Evolutionary conservation across 2,329 filamentous ascomycete species (phyloP).

Genomic region (Cladobotryum protrusum): DNA sequence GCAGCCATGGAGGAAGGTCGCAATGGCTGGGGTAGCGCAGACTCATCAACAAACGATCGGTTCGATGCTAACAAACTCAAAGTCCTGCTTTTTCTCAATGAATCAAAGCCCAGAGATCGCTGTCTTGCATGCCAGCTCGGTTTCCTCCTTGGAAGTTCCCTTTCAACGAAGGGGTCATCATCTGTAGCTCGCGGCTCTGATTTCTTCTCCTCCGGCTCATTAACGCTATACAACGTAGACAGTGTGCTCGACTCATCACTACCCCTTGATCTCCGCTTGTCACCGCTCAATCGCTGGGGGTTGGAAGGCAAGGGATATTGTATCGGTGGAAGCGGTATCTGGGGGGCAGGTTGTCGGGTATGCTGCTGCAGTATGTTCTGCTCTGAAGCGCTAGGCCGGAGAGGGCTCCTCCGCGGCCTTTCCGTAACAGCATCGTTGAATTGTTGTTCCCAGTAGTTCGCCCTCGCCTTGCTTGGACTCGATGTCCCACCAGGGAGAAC

Average conservation of each 20-base stretch:
- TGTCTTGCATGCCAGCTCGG: slow-evolving; percentile 6
- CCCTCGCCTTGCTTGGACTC: slow-evolving; percentile 38
- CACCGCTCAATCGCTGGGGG: slow-evolving; percentile 6
- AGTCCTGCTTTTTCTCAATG: slow-evolving; percentile 1
- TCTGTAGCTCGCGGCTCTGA: slow-evolving; percentile 7
- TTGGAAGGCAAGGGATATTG: slow-evolving; percentile 4
- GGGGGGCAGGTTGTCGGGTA: not conserved
- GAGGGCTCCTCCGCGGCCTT: slow-evolving; percentile 8
- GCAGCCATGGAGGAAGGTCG: slow-evolving; percentile 14
- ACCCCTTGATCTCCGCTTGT: slow-evolving; percentile 25
- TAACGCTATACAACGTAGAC: slow-evolving; percentile 52
- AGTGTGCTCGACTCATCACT: slow-evolving; percentile 47
- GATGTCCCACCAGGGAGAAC: slow-evolving; percentile 32
- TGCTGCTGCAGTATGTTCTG: slow-evolving; percentile 1
- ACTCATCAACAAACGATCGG: not conserved
- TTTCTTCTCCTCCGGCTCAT: slow-evolving; percentile 37
- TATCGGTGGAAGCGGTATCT: not conserved
- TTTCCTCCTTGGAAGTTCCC: not conserved
- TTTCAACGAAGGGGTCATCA: slow-evolving; percentile 29
- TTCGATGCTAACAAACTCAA: not conserved
- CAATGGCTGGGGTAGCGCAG: slow-evolving; percentile 12
- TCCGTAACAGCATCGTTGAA: not conserved
- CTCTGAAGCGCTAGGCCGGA: not conserved
- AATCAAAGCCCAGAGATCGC: not conserved
- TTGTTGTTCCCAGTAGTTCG: slow-evolving; percentile 21